These are phyloP conservation scores for Draba incana DNA, from an alignment of 345 rosid species.

Conservation along the genomic window DNA sequence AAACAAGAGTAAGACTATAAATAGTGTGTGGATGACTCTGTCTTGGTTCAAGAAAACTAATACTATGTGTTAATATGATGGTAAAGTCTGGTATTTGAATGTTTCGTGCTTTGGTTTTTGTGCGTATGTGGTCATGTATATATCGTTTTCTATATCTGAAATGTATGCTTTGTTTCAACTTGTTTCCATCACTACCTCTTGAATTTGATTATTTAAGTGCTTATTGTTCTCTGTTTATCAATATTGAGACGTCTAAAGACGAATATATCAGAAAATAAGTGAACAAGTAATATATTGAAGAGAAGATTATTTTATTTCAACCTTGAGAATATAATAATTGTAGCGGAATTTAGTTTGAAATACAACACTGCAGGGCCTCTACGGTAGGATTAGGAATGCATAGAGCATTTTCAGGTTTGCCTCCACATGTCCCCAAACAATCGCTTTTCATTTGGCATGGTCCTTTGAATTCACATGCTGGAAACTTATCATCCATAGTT, in stretches of 20 bases:
- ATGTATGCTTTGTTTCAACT: neutral
- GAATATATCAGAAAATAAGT: neutral
- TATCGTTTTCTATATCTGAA: slow-evolving; percentile 8
- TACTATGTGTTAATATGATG: slow-evolving; percentile 8
- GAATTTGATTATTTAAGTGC: neutral
- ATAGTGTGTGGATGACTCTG: neutral
- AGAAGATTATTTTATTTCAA: neutral
- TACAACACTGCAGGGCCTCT: slow-evolving; percentile 29
- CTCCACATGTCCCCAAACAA: slow-evolving; percentile 30
- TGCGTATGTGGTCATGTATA: slow-evolving; percentile 25
- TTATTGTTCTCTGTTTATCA: neutral
- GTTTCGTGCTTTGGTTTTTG: slow-evolving; percentile 21
- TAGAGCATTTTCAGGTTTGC: slow-evolving; percentile 29
- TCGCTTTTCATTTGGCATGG: slow-evolving; percentile 22
- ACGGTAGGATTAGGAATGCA: slow-evolving; percentile 34
- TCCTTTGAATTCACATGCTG: slow-evolving; percentile 36
- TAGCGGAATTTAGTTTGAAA: slow-evolving; percentile 11
- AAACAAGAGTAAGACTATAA: neutral
- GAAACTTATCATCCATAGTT: slow-evolving; percentile 24
- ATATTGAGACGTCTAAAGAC: no score
- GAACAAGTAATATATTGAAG: neutral
- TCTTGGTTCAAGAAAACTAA: neutral
- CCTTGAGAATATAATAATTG: neutral
- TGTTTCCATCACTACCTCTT: neutral
- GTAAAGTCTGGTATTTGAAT: slow-evolving; percentile 5